Conservation (phyloP, 2,329 filamentous ascomycete species). For the Trichoderma semiorbis region DNA sequence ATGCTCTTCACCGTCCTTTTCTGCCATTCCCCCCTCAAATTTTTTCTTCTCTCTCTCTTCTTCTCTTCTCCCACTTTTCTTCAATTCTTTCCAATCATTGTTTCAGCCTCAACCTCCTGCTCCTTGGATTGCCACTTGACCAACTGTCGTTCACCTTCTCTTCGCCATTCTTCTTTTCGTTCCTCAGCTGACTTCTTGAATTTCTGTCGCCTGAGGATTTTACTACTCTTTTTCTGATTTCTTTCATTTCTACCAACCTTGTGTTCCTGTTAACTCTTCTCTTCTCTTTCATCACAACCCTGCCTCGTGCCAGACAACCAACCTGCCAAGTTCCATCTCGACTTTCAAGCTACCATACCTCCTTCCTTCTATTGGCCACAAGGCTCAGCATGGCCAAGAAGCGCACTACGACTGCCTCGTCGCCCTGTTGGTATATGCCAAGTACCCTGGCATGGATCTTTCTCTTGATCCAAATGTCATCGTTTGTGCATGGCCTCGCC, state of each 20-base stretch:
- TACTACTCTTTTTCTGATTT: not conserved
- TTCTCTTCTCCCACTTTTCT: not conserved
- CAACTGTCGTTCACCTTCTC: slow-evolving; percentile 10
- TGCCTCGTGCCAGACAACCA: not conserved
- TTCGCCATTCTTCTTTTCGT: slow-evolving; percentile 1
- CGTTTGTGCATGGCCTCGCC: slow-evolving; percentile 21
- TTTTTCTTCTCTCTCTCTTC: not conserved
- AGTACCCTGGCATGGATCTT: slow-evolving; percentile 21
- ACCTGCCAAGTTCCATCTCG: not conserved
- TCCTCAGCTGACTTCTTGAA: slow-evolving; percentile 17
- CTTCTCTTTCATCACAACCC: not conserved
- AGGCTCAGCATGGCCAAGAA: slow-evolving; percentile 22
- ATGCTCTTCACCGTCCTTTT: slow-evolving; percentile 3
- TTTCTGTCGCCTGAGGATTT: not conserved
- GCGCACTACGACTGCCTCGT: not conserved
- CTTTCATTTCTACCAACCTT: not conserved
- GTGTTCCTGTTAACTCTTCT: slow-evolving; percentile 1
- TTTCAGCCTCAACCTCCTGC: slow-evolving; percentile 21
- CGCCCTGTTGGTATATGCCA: not conserved
- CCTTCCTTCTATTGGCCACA: not conserved
- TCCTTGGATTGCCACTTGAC: slow-evolving; percentile 16
- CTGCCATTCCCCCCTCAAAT: slow-evolving; percentile 14
- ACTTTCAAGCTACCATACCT: not conserved
- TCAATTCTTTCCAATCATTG: slow-evolving; percentile 19
- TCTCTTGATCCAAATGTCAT: slow-evolving; percentile 24